These are phyloP conservation scores for Trichoderma semiorbis DNA, from an alignment of 2,329 filamentous ascomycete species.

Conservation along the genomic window DNA sequence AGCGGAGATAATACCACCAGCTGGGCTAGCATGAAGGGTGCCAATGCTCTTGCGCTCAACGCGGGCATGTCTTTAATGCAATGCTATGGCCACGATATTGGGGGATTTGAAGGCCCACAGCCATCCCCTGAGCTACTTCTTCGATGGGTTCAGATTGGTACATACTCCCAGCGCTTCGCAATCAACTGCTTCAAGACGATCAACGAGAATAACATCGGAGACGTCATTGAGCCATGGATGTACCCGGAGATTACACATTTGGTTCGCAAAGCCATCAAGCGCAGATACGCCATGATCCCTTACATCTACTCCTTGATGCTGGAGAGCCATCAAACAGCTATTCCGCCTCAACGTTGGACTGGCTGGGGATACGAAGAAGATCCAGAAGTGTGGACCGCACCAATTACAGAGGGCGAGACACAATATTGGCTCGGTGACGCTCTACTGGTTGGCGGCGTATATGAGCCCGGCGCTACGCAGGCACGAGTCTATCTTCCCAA, in stretches of 20 bases:
- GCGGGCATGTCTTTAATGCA: constrained; percentile 66
- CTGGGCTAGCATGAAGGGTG: constrained; percentile 70
- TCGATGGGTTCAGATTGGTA: constrained; percentile 69
- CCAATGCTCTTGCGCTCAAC: constrained; percentile 65
- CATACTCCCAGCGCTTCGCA: constrained; percentile 66
- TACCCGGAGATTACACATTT: constrained; percentile 63
- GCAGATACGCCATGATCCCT: constrained; percentile 68
- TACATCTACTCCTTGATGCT: constrained; percentile 67
- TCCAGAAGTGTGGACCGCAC: constrained; percentile 60
- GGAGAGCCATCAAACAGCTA: constrained; percentile 57
- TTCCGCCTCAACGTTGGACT: constrained; percentile 66
- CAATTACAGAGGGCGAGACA: constrained; percentile 60
- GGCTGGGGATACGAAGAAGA: constrained; percentile 71
- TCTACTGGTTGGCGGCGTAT: constrained; percentile 65
- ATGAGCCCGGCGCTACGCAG: constrained; percentile 52
- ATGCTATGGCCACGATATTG: constrained; percentile 71
- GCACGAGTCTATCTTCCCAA: constrained; percentile 61
- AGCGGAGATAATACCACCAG: constrained; percentile 72
- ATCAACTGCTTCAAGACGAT: constrained; percentile 78
- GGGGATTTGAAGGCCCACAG: constrained; percentile 71
- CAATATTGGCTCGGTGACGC: constrained; percentile 72
- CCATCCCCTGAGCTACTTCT: constrained; percentile 67
- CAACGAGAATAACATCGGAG: constrained; percentile 62
- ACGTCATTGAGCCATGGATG: constrained; percentile 78
- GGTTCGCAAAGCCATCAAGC: constrained; percentile 62